Base-by-base conservation (phyloP, 129 eudicot species). In the Ambrosia artemisiifolia region DNA sequence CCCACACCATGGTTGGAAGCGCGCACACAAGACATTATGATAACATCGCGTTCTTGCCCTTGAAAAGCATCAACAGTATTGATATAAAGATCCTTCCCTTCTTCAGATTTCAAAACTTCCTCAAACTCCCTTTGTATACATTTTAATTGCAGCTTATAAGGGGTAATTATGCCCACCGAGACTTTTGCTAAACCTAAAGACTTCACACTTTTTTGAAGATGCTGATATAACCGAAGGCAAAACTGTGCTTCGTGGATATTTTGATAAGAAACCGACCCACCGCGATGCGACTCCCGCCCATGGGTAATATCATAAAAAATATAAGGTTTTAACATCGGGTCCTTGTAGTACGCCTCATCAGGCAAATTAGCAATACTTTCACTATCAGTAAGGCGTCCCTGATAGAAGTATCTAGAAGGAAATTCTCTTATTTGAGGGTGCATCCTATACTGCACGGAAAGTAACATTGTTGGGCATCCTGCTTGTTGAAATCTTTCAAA, bases 11-110 rank as follows among this genome's bases (percentile, higher is more conserved):
- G 96, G 68, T 74, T 69, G 1, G 98, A 94, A 32, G 98, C 98
- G n/a, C 96, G 96, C 8, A 93, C 98, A 88, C 98, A 93, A 34
- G 98, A 93, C 98, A 93, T 93, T 69, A 93, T 93, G 7, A 93
- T 87, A 51, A 90, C 98, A 90, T 93, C 98, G 6, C 98, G 92
- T 73, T 94, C 98, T 79, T 94, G 98, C 43, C 98, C 98, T 81
- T 89, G 98, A 75, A 94, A 94, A 55, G 98, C 98, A 84, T 94
- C 98, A 34, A 94, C 98, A 2, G 96, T 94, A 71, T 94, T 94
- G 4, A 94, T 87, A 80, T 94, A 94, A 16, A 90, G 80, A 72
- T 90, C 96, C 49, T 83, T 84, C 16, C 95, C 97, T 61, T 86
- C 92, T 76, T 91, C 97, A 0, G 97, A 86, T 69, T 84, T 94